Percentiles rank a stretch among this genome's conserved stretches.
These are phyloP conservation scores for Blepharisma stoltei DNA, from an alignment of 73 alveolate genomes.

Conservation along the genomic window DNA sequence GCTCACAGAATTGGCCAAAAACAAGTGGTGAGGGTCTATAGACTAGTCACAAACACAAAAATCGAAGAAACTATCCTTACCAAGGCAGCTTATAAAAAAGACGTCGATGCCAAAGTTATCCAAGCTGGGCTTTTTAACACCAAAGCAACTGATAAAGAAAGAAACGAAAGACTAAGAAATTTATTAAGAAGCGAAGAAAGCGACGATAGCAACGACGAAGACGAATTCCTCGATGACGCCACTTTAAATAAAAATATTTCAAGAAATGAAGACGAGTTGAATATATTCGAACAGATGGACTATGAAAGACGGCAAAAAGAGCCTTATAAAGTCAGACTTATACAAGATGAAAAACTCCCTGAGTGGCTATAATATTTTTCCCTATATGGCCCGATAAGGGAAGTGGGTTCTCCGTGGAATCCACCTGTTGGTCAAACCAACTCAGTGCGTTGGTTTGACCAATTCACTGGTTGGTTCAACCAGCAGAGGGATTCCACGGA, in stretches of 20 bases:
- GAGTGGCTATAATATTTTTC: no score
- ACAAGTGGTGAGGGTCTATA: constrained; percentile 93
- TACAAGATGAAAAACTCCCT: constrained; percentile 94
- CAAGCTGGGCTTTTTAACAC: constrained; percentile 95
- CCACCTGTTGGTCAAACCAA: no score
- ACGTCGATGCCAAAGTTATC: constrained; percentile 93
- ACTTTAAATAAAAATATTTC: constrained; percentile 91
- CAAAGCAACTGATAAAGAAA: constrained; percentile 90
- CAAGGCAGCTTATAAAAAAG: constrained; percentile 94
- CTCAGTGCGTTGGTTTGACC: no score
- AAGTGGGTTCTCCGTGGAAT: no score
- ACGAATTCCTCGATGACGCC: constrained; percentile 89
- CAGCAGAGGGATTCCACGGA: no score
- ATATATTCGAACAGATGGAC: constrained; percentile 35
- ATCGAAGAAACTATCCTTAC: constrained; percentile 92
- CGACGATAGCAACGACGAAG: constrained; percentile 76
- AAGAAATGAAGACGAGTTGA: constrained; percentile 82
- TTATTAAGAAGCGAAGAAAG: constrained; percentile 64
- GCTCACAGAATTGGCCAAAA: constrained; percentile 99
- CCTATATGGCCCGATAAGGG: no score
- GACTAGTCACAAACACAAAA: constrained; percentile 89
- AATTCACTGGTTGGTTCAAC: no score
- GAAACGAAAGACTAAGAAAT: constrained; percentile 90
- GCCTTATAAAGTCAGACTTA: constrained; percentile 79
- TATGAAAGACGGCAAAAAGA: constrained; percentile 45